Base-by-base conservation (phyloP, 1,284 basidiomycete genomes). In the Cryptococcus sp. region DNA sequence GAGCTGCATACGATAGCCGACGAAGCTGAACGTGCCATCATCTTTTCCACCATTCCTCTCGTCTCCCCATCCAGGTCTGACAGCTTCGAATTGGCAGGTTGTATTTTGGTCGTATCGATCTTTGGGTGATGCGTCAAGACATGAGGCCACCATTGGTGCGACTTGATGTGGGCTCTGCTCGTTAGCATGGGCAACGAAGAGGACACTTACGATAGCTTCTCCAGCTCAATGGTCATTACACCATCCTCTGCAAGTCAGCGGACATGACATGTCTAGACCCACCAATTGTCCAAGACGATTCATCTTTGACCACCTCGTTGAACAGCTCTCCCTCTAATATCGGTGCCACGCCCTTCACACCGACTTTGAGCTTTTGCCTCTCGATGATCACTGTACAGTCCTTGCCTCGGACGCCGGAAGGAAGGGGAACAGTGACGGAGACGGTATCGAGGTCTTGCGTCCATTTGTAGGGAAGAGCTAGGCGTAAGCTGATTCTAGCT, bases 21-120 rank as follows among this genome's bases (percentile, higher is more conserved):
- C n/a, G n/a, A n/a, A n/a, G n/a, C n/a, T n/a, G n/a, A n/a, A n/a
- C n/a, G n/a, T n/a, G n/a, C 93, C 94, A 99, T 98, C 95, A 99
- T 99, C 77, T 98, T 98, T 75, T 99, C 95, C 0, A 99, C 95
- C 88, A 98, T 90, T 0, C 88, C 90, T 60, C 94, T 87, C 25
- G 69, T 75, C 53, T 73, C 69, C 2, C 61, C 86, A 63, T 98
- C 95, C 26, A 99, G 79, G 63, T 99, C 95, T 64, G 90, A 88
- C 47, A 99, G 78, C 69, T 95, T 95, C 63, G 92, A 93, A 69
- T 95, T 94, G 63, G 87, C 84, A 0, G 95, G 95, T 58, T 87
- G 84, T 60, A 99, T 97, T 78, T 97, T 97, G 44, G 81, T 87
- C 11, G 93, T 97, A 69, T 98, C 89, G 76, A 98, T 87, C 78